Percentiles rank a stretch among this genome's conserved stretches.
Conservation (phyloP, 441 rosid species). For the Pelargonium citronellum region DNA sequence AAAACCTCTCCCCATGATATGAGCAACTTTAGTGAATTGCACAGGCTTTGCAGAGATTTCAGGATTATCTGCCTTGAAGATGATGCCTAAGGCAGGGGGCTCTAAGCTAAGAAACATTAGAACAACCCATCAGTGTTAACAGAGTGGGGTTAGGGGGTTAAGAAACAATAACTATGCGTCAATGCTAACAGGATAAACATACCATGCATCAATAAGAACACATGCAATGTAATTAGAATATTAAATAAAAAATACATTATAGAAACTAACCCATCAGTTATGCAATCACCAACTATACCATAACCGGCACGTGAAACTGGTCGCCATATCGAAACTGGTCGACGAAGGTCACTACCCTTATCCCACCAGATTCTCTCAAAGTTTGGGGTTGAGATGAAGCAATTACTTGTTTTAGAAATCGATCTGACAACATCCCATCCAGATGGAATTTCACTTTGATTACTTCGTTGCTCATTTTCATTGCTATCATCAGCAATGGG, state of each 20-base stretch:
- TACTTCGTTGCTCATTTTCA: constrained; percentile 39
- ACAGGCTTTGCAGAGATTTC: constrained; percentile 89
- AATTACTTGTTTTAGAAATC: constrained; percentile 61
- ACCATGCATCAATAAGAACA: constrained; percentile 9
- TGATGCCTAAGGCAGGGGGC: constrained; percentile 82
- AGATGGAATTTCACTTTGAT: constrained; percentile 52
- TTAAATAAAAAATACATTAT: not conserved
- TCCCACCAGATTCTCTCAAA: constrained; percentile 99
- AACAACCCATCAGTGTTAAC: not conserved
- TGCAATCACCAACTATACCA: constrained; percentile 87
- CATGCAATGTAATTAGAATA: constrained; percentile 12
- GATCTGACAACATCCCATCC: constrained; percentile 86
- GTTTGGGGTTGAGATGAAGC: constrained; percentile 70
- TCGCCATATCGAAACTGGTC: constrained; percentile 96
- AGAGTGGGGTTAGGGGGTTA: not conserved
- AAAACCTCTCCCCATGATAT: constrained; percentile 73
- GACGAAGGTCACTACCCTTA: constrained; percentile 81
- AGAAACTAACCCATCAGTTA: constrained; percentile 76
- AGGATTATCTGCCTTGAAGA: constrained; percentile 69
- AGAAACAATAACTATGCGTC: not conserved
- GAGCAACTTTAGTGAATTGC: constrained; percentile 83
- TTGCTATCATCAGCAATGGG: constrained; percentile 27
- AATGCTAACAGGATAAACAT: not conserved
- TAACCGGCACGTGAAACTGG: constrained; percentile 74
- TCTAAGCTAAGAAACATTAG: constrained; percentile 56